Evolutionary conservation across 345 rosid species (phyloP).

Genomic region (thale cress (Arabidopsis thaliana)): TAIR10.1 NC_003075.7:13910001-13910500

Average conservation of each 20-base stretch:
- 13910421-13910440: conserved; percentile 26
- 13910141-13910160: conserved; percentile 61
- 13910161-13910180: conserved; percentile 22
- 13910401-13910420: conserved; percentile 26
- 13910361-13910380: conserved; percentile 94
- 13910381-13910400: conserved; percentile 76
- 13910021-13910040: conserved; percentile 33
- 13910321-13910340: conserved; percentile 85
- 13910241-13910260: conserved; percentile 85
- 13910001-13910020: conserved; percentile 32
- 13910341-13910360: conserved; percentile 99
- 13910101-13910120: conserved; percentile 91
- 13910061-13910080: conserved; percentile 49
- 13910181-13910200: background rate
- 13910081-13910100: conserved; percentile 55
- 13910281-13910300: conserved; percentile 91
- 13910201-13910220: conserved; percentile 48
- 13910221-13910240: conserved; percentile 84
- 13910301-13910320: conserved; percentile 94
- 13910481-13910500: conserved; percentile 23
- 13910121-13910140: conserved; percentile 55
- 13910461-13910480: conserved; percentile 4
- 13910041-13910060: conserved; percentile 32
- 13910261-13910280: conserved; percentile 94
- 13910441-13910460: conserved; percentile 3